Base-by-base conservation (phyloP, 2,329 filamentous ascomycete species). In the Aspergillus amoenus region DNA sequence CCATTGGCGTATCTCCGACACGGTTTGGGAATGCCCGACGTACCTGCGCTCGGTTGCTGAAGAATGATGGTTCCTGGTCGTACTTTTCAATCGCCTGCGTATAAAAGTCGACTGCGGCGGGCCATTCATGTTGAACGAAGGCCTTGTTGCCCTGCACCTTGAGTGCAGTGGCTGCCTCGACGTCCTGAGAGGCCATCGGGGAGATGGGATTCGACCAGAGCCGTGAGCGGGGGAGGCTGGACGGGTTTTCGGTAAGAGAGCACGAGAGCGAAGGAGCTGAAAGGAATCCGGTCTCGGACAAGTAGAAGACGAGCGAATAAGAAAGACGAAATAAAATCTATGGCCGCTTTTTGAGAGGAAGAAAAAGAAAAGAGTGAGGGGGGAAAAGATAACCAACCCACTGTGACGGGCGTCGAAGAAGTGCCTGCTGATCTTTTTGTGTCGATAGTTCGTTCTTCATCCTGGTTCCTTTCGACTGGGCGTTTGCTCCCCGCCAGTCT, bases 141-240 rank as follows among this genome's bases (percentile, higher is more conserved):
- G 92, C 92, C 70, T 93, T 90, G 78, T 99, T 99, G 73, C 94
- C 94, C 76, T 95, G 84, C 76, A 95, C 89, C 81, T 99, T 99
- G 67, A 96, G 81, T 71, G 88, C 89, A 65, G 87, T 84, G 52
- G 93, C 93, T 74, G 90, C 86, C 73, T 90, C 87, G 68, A 72
- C 65, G 52, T 77, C 76, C 52, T 76, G 60, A 52, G 76, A 73
- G 63, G 75, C 74, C 75, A 78, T 78, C 47, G 40, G 34, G 53
- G 57, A 53, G 59, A 32, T 50, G 13, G 44, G 13, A 37, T 17
- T 30, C 34, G 43, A 40, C 48, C 22, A 44, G 34, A 22, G 41
- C 50, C 15, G 50, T 22, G 8, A 41, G 24, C 34, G 44, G 30
- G 57, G 39, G 57, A n/a, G 60, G 55, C 41, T 55, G 64, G 65